Base-by-base conservation (phyloP, 1,284 basidiomycete genomes). In the Rhodotorula glutinis region DNA sequence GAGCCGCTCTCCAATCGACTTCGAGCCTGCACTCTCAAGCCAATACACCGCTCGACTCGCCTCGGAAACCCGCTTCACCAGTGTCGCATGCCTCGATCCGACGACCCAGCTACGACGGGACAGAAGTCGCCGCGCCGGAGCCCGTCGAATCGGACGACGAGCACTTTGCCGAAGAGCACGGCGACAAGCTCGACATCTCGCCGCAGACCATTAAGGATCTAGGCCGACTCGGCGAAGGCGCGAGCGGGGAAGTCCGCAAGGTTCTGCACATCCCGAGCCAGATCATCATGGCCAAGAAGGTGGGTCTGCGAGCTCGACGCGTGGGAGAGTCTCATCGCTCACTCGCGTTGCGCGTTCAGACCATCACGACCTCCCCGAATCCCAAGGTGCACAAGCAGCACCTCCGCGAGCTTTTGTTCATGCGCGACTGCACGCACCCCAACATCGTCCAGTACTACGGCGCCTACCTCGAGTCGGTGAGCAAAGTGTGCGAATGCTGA, bases 391-490 rank as follows among this genome's bases (percentile, higher is more conserved):
- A 85, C 77, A 91, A 88, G 75, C 95, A 98, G 80, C 86, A 98
- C 65, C 82, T 96, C 53, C 88, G 95, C 51, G 96, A 99, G 80
- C 84, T 98, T 63, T 86, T 87, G 59, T 93, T 98, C 79, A 90
- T 92, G 71, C 88, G 91, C 47, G 85, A 86, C 52, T 92, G 90
- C 65, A 83, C 86, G 56, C 92, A 96, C 74, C 82, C 86, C 71
- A 94, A 92, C 78, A 96, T 99, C 79, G 88, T 95, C 62, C 83
- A 86, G 63, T 98, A 95, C 81, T 90, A 91, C 76, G 96, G 95
- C 57, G 93, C 93, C 23, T 98, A 95, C 81, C 89, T 98, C 79
- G 89, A 92, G 43, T 90, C 92, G 41, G 91, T 89, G 52, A 29
- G 73, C 33, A 5, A 11, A 21, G 5, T 29, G 27, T 41, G n/a